phyloP scores from a whole-genome alignment of 352 stramenopile species.

The Pythium volutum region DNA sequence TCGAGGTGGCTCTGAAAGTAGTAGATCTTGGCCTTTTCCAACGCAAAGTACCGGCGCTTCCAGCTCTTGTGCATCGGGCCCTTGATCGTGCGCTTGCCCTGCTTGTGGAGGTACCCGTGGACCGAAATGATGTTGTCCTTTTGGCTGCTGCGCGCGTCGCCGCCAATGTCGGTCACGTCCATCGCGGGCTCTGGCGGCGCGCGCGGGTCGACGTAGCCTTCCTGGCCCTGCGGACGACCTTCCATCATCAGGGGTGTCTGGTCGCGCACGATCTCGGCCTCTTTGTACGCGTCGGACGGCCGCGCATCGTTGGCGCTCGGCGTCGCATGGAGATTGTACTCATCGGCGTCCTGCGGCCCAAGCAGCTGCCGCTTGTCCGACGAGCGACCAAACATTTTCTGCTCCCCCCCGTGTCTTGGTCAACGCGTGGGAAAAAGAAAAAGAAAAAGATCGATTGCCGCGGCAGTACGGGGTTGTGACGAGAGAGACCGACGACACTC shows the following conservation, averaged over 20 bases:
- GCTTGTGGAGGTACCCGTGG: constrained; percentile 89
- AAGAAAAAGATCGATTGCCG: background rate
- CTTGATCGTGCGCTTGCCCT: constrained; percentile 85
- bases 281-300: constrained; percentile 25
- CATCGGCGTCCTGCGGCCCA: constrained; percentile 30
- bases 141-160: constrained; percentile 29
- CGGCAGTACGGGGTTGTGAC: constrained; percentile 7
- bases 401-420: too few relatives aligned
- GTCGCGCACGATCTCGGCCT: constrained; percentile 60
- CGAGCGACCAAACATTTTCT: constrained; percentile 43
- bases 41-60: constrained; percentile 84
- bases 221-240: constrained; percentile 25
- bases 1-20: constrained; percentile 87
- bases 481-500: constrained; percentile 18
- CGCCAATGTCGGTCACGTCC: constrained; percentile 61
- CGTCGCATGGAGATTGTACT: constrained; percentile 69
- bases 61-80: constrained; percentile 85
- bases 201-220: constrained; percentile 40
- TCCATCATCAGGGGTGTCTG: constrained; percentile 15
- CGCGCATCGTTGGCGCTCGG: constrained; percentile 36
- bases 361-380: constrained; percentile 44
- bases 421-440: too few relatives aligned
- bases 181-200: constrained; percentile 48
- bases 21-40: constrained; percentile 88
- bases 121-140: constrained; percentile 88